Percentiles rank a stretch among this genome's conserved stretches.
Evolutionary conservation across 2,329 filamentous ascomycete genomes (phyloP).

Genomic region (Talaromyces albobiverticillius): DNA sequence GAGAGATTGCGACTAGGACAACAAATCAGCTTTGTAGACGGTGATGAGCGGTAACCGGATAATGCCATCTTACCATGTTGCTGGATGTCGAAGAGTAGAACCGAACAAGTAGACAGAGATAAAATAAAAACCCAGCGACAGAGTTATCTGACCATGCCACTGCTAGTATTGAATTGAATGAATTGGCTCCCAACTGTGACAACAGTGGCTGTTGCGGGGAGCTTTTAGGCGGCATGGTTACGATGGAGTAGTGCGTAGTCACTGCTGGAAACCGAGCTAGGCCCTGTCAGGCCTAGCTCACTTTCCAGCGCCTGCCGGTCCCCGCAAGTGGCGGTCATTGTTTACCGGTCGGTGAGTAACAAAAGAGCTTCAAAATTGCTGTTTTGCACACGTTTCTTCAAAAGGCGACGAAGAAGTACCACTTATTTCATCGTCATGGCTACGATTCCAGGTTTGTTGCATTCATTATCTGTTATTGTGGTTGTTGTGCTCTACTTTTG

Average conservation of each 20-base stretch:
- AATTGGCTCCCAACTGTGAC: background rate
- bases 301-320: too few species aligned
- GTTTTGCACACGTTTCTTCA: background rate
- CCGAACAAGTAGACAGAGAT: background rate
- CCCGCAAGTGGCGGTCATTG: conserved; percentile 14
- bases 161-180: background rate
- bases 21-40: conserved; percentile 2
- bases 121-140: too few species aligned
- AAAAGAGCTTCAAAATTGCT: background rate
- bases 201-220: background rate
- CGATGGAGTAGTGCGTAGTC: background rate
- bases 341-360: conserved; percentile 13
- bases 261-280: too few species aligned
- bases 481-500: too few species aligned
- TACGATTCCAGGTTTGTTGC: conserved; percentile 50
- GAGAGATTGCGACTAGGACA: conserved; percentile 85
- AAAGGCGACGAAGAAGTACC: background rate
- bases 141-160: too few species aligned
- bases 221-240: background rate
- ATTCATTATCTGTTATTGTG: background rate
- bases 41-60: background rate
- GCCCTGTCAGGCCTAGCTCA: too few species aligned
- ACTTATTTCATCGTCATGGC: conserved; percentile 44
- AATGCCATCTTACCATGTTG: conserved; percentile 9
- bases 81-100: background rate